A percentile compares a stretch with the other conserved stretches of the same genome.
Conservation (phyloP, 2,329 filamentous ascomycete species). For the Aspergillus pseudotamarii region DNA sequence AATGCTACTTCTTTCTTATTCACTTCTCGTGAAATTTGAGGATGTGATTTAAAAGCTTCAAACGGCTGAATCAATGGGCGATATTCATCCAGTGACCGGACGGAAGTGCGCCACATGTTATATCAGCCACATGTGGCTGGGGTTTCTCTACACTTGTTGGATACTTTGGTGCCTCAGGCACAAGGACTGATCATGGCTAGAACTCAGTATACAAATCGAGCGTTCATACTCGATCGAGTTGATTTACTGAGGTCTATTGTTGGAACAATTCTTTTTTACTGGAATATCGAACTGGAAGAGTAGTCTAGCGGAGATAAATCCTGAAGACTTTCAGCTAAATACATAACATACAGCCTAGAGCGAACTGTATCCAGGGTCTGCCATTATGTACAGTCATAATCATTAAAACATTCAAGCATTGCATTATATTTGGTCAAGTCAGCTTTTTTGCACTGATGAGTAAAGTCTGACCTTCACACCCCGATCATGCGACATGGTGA, state of each 20-base stretch:
- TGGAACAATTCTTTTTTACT: too few species aligned
- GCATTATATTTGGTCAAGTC: not conserved
- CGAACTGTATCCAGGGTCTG: not conserved
- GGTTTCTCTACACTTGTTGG: not conserved
- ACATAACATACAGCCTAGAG: not conserved
- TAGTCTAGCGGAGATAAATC: not conserved
- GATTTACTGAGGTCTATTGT: too few species aligned
- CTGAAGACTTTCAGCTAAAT: not conserved
- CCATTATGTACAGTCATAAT: not conserved
- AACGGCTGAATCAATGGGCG: not conserved
- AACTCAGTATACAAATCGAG: too few species aligned
- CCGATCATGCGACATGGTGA: constrained; percentile 36
- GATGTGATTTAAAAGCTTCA: not conserved
- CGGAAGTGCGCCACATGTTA: not conserved
- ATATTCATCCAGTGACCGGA: not conserved
- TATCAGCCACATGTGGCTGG: not conserved
- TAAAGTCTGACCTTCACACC: constrained; percentile 33
- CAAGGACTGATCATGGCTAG: not conserved
- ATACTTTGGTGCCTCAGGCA: not conserved
- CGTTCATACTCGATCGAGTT: too few species aligned
- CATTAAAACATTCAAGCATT: not conserved
- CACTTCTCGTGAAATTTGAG: not conserved
- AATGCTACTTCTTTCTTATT: not conserved
- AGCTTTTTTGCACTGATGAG: constrained; percentile 7
- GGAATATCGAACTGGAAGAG: not conserved